Conservation (phyloP, 176 grass and related monocot species). For the Triticum urartu region DNA sequence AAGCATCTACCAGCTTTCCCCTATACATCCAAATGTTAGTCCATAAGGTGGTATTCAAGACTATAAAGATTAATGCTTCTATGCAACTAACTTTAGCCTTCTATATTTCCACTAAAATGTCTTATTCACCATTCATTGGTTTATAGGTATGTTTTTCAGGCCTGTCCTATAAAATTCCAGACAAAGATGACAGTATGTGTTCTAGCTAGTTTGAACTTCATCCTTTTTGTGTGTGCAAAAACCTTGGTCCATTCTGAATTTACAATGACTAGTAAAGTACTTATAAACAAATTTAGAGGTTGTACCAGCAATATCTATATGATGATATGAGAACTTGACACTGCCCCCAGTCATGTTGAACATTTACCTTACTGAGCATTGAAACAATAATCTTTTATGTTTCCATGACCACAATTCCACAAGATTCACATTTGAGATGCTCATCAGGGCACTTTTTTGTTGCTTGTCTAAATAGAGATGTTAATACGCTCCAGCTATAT, state of each 20-base stretch:
- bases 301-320: background rate
- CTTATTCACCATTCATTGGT: slow-evolving; percentile 1
- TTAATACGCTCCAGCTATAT: background rate
- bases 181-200: background rate
- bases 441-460: slow-evolving; percentile 1
- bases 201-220: background rate
- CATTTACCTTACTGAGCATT: background rate
- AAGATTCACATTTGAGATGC: slow-evolving; percentile 3
- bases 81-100: background rate
- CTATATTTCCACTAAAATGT: background rate
- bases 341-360: background rate
- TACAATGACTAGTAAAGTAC: background rate
- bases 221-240: background rate
- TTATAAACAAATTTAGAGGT: background rate
- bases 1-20: slow-evolving; percentile 94
- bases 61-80: slow-evolving; percentile 7
- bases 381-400: background rate
- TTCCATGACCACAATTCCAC: background rate
- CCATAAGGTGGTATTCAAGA: slow-evolving; percentile 25
- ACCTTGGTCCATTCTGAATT: background rate
- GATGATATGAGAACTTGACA: slow-evolving; percentile 4
- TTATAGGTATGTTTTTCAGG: background rate
- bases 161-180: background rate
- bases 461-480: slow-evolving; percentile 1
- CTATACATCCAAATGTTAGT: slow-evolving; percentile 45